Evolutionary conservation across 1,284 basidiomycete species (phyloP), one percentile per base, ranked within the genome.

Genomic region (Heimioporus punctisporus): DNA sequence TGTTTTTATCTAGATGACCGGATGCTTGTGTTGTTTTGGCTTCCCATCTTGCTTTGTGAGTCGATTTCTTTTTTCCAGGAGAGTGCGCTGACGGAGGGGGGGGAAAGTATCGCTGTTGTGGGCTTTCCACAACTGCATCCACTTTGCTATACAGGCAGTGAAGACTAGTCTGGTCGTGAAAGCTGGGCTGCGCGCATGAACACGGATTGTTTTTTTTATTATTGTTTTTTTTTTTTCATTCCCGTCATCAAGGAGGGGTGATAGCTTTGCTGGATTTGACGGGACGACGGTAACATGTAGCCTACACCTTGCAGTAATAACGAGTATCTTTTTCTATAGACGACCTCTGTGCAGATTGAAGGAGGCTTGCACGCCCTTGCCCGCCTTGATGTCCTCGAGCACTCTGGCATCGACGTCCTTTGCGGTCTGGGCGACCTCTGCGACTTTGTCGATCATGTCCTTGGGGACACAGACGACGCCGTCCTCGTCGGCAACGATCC

Each of bases 1-100:
- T n/a, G n/a, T n/a, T 11, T 12, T 43, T 39, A 12, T 62, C 25
- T 64, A 93, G 94, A 92, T 72, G 95, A 98, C 71, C 86, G 87
- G 46, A 97, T 98, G 95, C 83, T 98, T 47, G 74, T 95, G 49
- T 74, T 93, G 54, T 97, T 98, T 80, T 98, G 95, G 95, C 81
- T 97, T 61, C 95, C 95, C 5, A 92, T 96, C 60, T 78, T 97
- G 30, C 72, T 93, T 60, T 72, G 90, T 92, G 63, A 76, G 88
- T 85, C 2, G 46, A 47, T 48, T 40, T 52, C 55, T 15, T 42
- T 46, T 39, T 51, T 26, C 17, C 26, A 42, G 46, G 28, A 37
- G 31, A 48, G 31, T 59, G 46, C 58, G 55, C 47, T 76, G 61
- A 74, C 56, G 42, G 15, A 46, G 53, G 26, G 66, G 54, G n/a